Evolutionary conservation across 2,329 filamentous ascomycete species (phyloP), one percentile per base, ranked within the genome.

Genomic region (Phialophora verrucosa): DNA sequence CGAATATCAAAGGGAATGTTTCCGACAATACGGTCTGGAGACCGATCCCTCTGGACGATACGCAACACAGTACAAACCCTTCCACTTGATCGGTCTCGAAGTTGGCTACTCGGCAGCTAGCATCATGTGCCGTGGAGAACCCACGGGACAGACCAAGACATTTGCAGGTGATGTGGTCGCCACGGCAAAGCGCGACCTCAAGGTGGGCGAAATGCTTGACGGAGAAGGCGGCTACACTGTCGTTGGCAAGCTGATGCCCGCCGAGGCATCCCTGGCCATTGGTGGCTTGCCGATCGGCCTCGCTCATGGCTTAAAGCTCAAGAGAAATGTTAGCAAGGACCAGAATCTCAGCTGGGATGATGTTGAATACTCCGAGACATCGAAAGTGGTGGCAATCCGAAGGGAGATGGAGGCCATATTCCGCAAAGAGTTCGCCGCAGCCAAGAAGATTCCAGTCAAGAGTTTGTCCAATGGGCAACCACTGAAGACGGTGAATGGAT

Each of bases 1-100:
- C 82, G 0, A 84, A 82, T 12, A 88, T 76, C 2, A 87, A 77
- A 0, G 83, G 80, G 4, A 85, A 87, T 38, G 80, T 80, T 29
- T 83, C 81, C n/a, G 85, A 81, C 20, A 88, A 66, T 82, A 82
- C 63, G 80, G 81, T 5, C 75, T 82, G 12, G 76, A 81, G 72
- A 82, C 79, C 0, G 80, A 83, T 62, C 72, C 73, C 12, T 78
- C 76, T 0, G 78, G 78, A 17, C 74, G 75, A 64, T 82, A 81
- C 64, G 80, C 80, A 4, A 78, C 77, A 2, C 79, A 82, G 67
- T 82, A 78, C 74, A 82, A 83, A 73, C 81, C 81, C 12, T 83
- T 79, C 68, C 81, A 83, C 69, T 75, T 83, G 23, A 83, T 83
- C 61, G 79, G 80, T 8, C 76, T 83, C 10, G 81, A 83, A 70